Evolutionary conservation across 192 early-diverging fungal species (phyloP), one percentile per base, ranked within the genome.

Genomic region (Coemansia brasiliensis): DNA sequence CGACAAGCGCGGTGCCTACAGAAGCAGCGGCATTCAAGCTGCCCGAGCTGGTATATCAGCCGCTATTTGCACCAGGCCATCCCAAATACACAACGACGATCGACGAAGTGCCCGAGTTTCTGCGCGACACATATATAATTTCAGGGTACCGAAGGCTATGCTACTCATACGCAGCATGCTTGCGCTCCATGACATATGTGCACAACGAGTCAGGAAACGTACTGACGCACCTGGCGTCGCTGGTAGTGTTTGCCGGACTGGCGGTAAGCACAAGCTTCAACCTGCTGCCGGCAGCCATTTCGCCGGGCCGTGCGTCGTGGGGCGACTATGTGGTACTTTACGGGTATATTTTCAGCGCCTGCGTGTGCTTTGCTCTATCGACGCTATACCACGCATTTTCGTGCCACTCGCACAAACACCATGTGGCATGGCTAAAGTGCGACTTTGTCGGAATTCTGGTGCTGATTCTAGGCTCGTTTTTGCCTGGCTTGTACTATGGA

Each of bases 141-240:
- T 74, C 77, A 3, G 93, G 94, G 12, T 98, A 98, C 66, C 85
- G 95, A 27, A 83, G 83, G n/a, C 85, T 87, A 26, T 81, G 80
- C 27, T 74, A 87, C 57, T 93, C 89, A 40, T 95, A 92, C 72
- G 41, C 15, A 0, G 86, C 78, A 21, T 96, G 94, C 65, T 21
- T 90, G 21, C 73, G 79, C 17, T 88, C 92, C 4, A 62, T 98
- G 53, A 80, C 82, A 15, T 94, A 90, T 61, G 66, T 94, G 17
- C 93, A 98, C 75, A 98, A 98, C 68, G 95, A 98, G 72, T 88
- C 85, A 32, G 94, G 90, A 29, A 97, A 98, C 65, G 88, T 98
- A 38, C 92, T 90, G 73, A 84, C 90, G 13, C 95, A 98, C 63
- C 60, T 92, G 1, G 17, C 90, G 6, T 92, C 91, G 39, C 80